Percentiles rank a stretch among this genome's conserved stretches.
These are phyloP conservation scores for Aplosporella prunicola DNA, from an alignment of 2,329 filamentous ascomycete species.

Conservation along the genomic window DNA sequence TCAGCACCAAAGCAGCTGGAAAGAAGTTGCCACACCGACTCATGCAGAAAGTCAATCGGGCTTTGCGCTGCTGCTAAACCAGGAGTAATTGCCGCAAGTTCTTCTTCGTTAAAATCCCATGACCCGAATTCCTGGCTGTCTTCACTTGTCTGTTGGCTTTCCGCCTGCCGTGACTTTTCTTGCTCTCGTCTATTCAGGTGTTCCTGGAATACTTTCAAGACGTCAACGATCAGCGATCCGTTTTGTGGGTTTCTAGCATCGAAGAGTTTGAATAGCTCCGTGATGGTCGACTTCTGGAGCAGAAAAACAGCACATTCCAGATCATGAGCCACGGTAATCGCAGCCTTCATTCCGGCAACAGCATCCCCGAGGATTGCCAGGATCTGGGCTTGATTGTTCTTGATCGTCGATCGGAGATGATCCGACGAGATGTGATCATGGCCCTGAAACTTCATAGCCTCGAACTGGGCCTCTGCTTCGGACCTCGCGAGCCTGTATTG, in stretches of 20 bases:
- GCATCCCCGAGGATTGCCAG: constrained; percentile 45
- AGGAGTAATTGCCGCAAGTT: neutral
- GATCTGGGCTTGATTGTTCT: constrained; percentile 48
- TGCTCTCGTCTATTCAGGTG: too few relatives aligned
- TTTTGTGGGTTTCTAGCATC: constrained; percentile 38
- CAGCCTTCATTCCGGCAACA: constrained; percentile 41
- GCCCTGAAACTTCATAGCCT: constrained; percentile 26
- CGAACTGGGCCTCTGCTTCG: constrained; percentile 48
- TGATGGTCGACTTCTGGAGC: constrained; percentile 35
- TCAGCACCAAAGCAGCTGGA: constrained; percentile 56
- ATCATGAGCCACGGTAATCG: constrained; percentile 34
- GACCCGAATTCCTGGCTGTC: constrained; percentile 59
- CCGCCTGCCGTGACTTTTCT: constrained; percentile 11
- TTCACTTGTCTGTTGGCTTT: constrained; percentile 35
- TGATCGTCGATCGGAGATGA: constrained; percentile 43
- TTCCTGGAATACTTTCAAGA: constrained; percentile 38
- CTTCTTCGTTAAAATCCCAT: constrained; percentile 44
- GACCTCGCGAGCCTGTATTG: constrained; percentile 48
- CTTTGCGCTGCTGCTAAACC: too few relatives aligned
- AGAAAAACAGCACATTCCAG: constrained; percentile 34
- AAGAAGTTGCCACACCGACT: constrained; percentile 43
- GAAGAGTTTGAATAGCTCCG: constrained; percentile 43
- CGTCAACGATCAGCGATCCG: constrained; percentile 39
- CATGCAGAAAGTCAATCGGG: constrained; percentile 35
- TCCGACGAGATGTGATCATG: constrained; percentile 34